phyloP scores from a whole-genome alignment of 371 early-diverging fungal species.

The Syncephalastrum racemosum region DNA sequence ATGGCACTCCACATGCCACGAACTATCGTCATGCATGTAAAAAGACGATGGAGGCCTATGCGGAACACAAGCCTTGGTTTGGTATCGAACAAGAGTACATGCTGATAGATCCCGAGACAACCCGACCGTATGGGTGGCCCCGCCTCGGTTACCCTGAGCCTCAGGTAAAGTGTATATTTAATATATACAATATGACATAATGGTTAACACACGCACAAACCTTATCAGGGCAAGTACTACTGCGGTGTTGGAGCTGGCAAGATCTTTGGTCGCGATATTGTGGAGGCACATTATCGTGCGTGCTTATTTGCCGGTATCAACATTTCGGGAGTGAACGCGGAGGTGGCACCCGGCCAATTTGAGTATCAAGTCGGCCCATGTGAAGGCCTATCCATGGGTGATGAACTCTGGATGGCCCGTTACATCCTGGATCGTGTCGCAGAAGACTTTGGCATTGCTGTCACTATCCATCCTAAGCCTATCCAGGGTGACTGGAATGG shows the following conservation, averaged over 20 bases:
- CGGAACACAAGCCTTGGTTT: conserved; percentile 55
- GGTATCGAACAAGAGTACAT: conserved; percentile 66
- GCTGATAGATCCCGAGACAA: conserved; percentile 53
- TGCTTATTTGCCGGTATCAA: conserved; percentile 60
- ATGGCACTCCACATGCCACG: conserved; percentile 49
- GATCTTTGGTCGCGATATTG: conserved; percentile 58
- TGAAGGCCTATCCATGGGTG: conserved; percentile 56
- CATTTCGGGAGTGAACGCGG: conserved; percentile 57
- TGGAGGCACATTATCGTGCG: conserved; percentile 63
- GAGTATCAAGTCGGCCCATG: conserved; percentile 66
- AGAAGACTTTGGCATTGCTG: conserved; percentile 61
- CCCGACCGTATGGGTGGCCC: conserved; percentile 59
- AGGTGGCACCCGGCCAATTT: conserved; percentile 63
- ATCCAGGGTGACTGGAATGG: conserved; percentile 58
- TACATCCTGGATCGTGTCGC: conserved; percentile 57
- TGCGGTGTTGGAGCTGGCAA: conserved; percentile 57
- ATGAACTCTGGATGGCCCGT: conserved; percentile 60
- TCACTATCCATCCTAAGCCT: conserved; percentile 55
- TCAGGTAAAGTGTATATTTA: conserved; percentile 31
- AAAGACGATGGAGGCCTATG: conserved; percentile 44
- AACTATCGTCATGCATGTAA: conserved; percentile 44
- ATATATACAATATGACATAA: too few species aligned
- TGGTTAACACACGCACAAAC: conserved; percentile 14
- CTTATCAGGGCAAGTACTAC: conserved; percentile 57
- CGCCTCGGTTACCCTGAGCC: conserved; percentile 60